phyloP scores from a whole-genome alignment of 306 rosid genomes.

The Acacia acuminata region DNA sequence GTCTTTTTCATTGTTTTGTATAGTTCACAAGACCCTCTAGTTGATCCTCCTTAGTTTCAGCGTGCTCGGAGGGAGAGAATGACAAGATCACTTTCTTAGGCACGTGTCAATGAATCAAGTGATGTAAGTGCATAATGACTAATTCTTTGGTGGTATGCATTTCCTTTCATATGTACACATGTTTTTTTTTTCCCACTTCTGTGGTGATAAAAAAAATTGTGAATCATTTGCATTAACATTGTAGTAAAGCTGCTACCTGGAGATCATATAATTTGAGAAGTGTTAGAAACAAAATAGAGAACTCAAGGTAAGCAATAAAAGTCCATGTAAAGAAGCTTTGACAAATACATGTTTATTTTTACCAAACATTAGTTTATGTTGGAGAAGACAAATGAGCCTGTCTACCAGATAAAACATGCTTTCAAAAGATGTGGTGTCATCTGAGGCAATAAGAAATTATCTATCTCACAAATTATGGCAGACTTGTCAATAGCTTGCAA shows the following conservation, averaged over 20 bases:
- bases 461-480: not conserved
- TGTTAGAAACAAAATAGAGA: not conserved
- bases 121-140: slow-evolving; percentile 37
- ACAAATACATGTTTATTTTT: not conserved
- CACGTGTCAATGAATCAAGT: slow-evolving; percentile 40
- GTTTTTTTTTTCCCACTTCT: not conserved
- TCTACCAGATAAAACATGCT: slow-evolving; percentile 5
- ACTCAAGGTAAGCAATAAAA: not conserved
- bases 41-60: slow-evolving; percentile 86
- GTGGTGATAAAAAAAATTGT: not conserved
- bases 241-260: slow-evolving; percentile 2
- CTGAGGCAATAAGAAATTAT: slow-evolving; percentile 9
- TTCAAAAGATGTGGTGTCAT: not conserved
- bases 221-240: not conserved
- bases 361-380: not conserved
- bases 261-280: not conserved
- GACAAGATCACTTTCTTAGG: slow-evolving; percentile 38
- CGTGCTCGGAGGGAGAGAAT: slow-evolving; percentile 64
- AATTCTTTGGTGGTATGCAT: slow-evolving; percentile 3
- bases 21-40: slow-evolving; percentile 76
- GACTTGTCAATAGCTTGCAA: slow-evolving; percentile 7
- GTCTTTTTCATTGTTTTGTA: not conserved
- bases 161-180: not conserved
- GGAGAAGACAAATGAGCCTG: slow-evolving; percentile 9
- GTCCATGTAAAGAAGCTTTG: not conserved